Percentiles rank a stretch among this genome's conserved stretches.
Evolutionary conservation across 495 filamentous ascomycete genomes (phyloP).

Genomic region (Neurospora sp.): DNA sequence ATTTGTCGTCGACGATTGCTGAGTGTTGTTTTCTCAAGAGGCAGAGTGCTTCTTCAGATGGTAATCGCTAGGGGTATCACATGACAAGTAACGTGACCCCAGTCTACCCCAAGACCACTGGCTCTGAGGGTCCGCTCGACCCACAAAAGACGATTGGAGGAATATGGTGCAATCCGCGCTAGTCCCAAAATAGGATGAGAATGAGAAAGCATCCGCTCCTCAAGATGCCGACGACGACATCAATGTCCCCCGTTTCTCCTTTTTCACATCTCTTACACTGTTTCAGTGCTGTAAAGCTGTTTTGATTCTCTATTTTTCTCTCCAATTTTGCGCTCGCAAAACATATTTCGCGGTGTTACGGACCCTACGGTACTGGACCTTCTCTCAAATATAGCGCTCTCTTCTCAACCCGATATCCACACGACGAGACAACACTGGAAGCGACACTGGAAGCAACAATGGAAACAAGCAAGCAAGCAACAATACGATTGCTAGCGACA

Average conservation of each 20-base stretch:
- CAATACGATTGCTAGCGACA: not conserved
- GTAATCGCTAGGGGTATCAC: not conserved
- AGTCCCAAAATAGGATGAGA: slow-evolving; percentile 15
- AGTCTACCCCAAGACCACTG: too few relatives aligned
- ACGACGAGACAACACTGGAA: not conserved
- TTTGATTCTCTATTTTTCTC: not conserved
- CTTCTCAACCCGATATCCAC: not conserved
- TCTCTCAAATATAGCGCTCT: not conserved
- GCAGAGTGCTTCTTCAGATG: not conserved
- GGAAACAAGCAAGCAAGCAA: not conserved
- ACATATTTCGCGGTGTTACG: not conserved
- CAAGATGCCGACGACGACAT: slow-evolving; percentile 18
- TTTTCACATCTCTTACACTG: not conserved
- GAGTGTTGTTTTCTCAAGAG: not conserved
- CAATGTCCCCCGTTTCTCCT: slow-evolving; percentile 1
- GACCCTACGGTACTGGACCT: not conserved
- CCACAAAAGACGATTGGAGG: slow-evolving; percentile 7
- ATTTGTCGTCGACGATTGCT: not conserved
- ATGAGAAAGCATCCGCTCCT: slow-evolving; percentile 7
- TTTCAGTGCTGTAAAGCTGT: not conserved
- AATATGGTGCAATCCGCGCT: slow-evolving; percentile 28
- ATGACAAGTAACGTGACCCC: not conserved
- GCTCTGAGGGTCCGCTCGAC: not conserved
- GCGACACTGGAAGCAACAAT: not conserved
- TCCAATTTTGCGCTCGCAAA: not conserved